Percentiles rank a stretch among this genome's conserved stretches.
phyloP scores from a whole-genome alignment of 2,329 filamentous ascomycete species.

The Purpureocillium lavendulum region DNA sequence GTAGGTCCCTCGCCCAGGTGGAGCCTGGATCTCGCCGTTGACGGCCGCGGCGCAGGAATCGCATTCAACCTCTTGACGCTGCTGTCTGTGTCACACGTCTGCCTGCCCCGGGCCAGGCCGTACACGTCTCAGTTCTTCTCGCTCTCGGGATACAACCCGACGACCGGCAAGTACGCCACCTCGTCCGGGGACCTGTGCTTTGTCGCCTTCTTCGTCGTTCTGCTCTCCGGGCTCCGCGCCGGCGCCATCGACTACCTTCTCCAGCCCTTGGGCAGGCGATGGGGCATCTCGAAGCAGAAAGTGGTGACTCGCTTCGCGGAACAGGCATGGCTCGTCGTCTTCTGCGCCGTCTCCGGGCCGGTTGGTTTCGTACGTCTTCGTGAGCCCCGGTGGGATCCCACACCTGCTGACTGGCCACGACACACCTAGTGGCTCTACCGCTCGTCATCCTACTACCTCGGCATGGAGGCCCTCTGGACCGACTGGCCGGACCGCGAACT shows the following conservation, averaged over 20 bases:
- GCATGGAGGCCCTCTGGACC: conserved; percentile 72
- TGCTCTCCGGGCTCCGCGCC: conserved; percentile 80
- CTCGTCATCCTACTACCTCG: conserved; percentile 70
- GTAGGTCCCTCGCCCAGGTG: too few species aligned
- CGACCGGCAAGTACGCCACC: conserved; percentile 61
- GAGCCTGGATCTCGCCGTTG: too few species aligned
- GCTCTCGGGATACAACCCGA: conserved; percentile 70
- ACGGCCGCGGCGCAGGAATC: conserved; percentile 2
- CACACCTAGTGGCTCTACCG: conserved; percentile 66
- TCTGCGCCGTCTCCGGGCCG: conserved; percentile 73
- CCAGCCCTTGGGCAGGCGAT: conserved; percentile 61
- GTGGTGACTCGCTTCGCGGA: conserved; percentile 78
- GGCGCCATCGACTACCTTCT: conserved; percentile 80
- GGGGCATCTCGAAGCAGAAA: conserved; percentile 69
- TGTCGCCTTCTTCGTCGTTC: conserved; percentile 67
- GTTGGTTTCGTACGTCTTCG: conserved; percentile 63
- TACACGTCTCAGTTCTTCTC: conserved; percentile 80
- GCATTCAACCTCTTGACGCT: conserved; percentile 70
- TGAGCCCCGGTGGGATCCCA: too few species aligned
- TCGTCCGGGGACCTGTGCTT: conserved; percentile 74
- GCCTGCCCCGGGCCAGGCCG: conserved; percentile 68
- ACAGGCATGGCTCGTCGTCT: conserved; percentile 83
- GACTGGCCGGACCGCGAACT: conserved; percentile 77
- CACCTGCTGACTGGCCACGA: not conserved
- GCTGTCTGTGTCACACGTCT: conserved; percentile 70